Evolutionary conservation across 192 early-diverging fungal genomes (phyloP).

Genomic region (Chytriomyces hyalinus): DNA sequence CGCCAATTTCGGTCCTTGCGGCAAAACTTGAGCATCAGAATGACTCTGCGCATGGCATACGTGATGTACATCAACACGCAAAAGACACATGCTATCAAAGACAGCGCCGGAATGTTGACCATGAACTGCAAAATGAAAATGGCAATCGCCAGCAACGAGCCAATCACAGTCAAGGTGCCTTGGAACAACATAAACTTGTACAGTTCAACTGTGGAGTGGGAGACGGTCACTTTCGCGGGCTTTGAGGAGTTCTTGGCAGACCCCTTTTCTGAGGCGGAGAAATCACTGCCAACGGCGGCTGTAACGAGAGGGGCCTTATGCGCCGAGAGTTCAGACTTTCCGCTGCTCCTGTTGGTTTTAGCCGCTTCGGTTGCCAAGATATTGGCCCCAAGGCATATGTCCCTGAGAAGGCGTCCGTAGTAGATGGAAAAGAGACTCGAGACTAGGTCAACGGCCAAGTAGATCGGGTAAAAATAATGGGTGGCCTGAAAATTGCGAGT

Average conservation of each 20-base stretch:
- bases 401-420: not conserved
- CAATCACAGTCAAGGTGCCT: not conserved
- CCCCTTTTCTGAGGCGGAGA: not conserved
- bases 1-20: conserved; percentile 6
- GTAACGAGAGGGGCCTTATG: not conserved
- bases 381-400: not conserved
- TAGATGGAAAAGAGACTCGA: not conserved
- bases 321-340: not conserved
- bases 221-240: not conserved
- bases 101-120: not conserved
- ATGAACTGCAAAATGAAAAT: conserved; percentile 12
- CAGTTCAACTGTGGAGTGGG: not conserved
- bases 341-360: not conserved
- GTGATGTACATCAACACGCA: conserved; percentile 16
- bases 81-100: conserved; percentile 3
- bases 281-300: not conserved
- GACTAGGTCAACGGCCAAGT: not conserved
- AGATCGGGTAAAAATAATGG: conserved; percentile 11
- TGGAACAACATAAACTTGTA: conserved; percentile 1
- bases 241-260: not conserved
- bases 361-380: not conserved
- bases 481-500: not conserved
- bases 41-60: not conserved
- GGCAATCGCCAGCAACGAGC: not conserved
- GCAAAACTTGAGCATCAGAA: conserved; percentile 1